phyloP scores from a whole-genome alignment of 176 grass and related monocot species.

The Elymus sibiricus region DNA sequence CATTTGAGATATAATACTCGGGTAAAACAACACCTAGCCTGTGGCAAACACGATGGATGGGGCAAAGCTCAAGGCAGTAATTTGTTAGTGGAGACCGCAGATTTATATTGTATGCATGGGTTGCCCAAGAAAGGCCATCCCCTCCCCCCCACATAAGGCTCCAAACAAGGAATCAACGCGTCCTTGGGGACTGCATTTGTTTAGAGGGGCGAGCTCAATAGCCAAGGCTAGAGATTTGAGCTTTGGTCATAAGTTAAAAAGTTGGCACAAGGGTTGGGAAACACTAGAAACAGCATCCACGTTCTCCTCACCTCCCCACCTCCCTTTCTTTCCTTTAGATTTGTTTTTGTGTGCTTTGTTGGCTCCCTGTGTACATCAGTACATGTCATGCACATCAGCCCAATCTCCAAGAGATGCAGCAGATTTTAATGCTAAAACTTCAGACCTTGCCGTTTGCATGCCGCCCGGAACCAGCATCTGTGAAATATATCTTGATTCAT shows the following conservation, averaged over 20 bases:
- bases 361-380: conserved; percentile 39
- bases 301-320: conserved; percentile 74
- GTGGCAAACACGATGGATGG: conserved; percentile 38
- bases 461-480: neutral
- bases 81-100: conserved; percentile 46
- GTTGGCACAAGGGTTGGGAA: conserved; percentile 71
- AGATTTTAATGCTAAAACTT: conserved; percentile 34
- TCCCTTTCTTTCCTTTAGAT: conserved; percentile 41
- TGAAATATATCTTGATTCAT: conserved; percentile 23
- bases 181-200: conserved; percentile 55
- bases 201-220: conserved; percentile 55
- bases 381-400: conserved; percentile 46
- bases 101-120: conserved; percentile 59
- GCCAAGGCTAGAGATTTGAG: conserved; percentile 68
- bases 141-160: conserved; percentile 65
- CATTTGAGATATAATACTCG: conserved; percentile 45
- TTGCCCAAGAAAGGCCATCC: conserved; percentile 63
- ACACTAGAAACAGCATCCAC: conserved; percentile 99
- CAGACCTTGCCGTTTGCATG: conserved; percentile 22
- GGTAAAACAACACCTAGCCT: conserved; percentile 45
- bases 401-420: conserved; percentile 51
- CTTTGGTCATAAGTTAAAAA: conserved; percentile 71
- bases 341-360: conserved; percentile 54
- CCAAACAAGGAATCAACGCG: conserved; percentile 80
- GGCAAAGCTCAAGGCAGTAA: conserved; percentile 58